These are phyloP conservation scores for Saturnispora hagleri DNA, from an alignment of 805 yeast species.

Conservation along the genomic window DNA sequence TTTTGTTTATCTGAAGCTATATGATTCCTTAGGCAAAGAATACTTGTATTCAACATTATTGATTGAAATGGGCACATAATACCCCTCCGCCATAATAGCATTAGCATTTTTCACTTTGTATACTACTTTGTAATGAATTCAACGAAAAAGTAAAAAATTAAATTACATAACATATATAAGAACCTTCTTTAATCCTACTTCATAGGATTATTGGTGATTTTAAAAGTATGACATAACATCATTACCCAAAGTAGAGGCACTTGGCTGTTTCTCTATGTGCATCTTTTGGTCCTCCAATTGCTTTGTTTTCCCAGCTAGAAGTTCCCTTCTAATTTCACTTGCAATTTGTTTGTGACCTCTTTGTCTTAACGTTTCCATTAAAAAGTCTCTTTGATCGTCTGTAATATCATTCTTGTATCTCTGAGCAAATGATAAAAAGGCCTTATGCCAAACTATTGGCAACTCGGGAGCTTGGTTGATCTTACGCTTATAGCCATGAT, in stretches of 20 bases:
- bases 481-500: constrained; percentile 26
- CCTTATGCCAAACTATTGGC: constrained; percentile 97
- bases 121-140: neutral
- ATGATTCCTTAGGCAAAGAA: constrained; percentile 75
- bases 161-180: neutral
- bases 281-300: constrained; percentile 10
- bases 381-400: constrained; percentile 94
- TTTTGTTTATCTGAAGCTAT: constrained; percentile 71
- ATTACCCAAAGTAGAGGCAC: constrained; percentile 18
- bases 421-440: constrained; percentile 89
- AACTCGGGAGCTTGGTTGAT: constrained; percentile 41
- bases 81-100: neutral
- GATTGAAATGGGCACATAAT: constrained; percentile 14
- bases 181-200: neutral
- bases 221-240: constrained; percentile 28
- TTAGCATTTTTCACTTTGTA: neutral
- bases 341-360: constrained; percentile 85
- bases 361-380: constrained; percentile 82
- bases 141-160: neutral
- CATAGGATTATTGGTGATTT: neutral
- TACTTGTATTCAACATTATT: constrained; percentile 43
- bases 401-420: constrained; percentile 95
- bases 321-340: constrained; percentile 89
- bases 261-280: constrained; percentile 5
- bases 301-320: constrained; percentile 77